A percentile compares a stretch with the other conserved stretches of the same genome.
Evolutionary conservation across 192 early-diverging fungal species (phyloP).

Genomic region (Lunasporangiospora selenospora): DNA sequence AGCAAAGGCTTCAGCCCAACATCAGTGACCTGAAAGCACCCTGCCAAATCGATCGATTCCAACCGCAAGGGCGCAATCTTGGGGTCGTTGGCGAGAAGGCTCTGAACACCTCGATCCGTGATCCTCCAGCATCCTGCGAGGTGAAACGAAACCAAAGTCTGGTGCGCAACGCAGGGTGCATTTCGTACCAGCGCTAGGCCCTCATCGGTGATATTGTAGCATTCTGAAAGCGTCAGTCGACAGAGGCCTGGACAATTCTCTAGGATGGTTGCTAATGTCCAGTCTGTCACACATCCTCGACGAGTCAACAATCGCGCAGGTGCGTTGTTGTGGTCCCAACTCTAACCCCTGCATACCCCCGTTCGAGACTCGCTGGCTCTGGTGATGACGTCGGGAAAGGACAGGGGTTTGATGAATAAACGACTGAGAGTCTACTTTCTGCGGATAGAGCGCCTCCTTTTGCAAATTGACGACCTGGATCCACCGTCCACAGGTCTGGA

Average conservation of each 20-base stretch:
- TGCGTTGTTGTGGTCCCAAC: too few species aligned
- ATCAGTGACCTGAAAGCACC: conserved; percentile 51
- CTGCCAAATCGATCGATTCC: conserved; percentile 43
- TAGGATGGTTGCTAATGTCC: conserved; percentile 40
- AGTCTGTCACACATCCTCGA: conserved; percentile 44
- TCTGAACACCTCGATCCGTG: conserved; percentile 42
- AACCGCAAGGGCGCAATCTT: not conserved
- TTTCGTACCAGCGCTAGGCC: conserved; percentile 8
- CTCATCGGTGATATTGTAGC: conserved; percentile 35
- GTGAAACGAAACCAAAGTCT: conserved; percentile 28
- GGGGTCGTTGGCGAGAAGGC: conserved; percentile 7
- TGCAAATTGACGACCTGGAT: conserved; percentile 44
- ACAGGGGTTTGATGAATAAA: conserved; percentile 1
- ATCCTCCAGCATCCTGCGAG: conserved; percentile 31
- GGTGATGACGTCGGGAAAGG: too few species aligned
- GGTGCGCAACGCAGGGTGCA: conserved; percentile 7
- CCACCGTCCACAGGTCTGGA: conserved; percentile 32
- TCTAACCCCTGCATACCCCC: too few species aligned
- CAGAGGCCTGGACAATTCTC: conserved; percentile 46
- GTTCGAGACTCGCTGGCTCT: too few species aligned
- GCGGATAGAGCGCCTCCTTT: conserved; percentile 20
- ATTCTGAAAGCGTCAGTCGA: conserved; percentile 44
- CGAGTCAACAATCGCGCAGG: conserved; percentile 14
- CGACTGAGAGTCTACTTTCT: conserved; percentile 12
- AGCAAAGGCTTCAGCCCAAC: conserved; percentile 33